These are phyloP conservation scores for Coccomyxa sp. DNA, from an alignment of 139 green algal species.

Conservation along the genomic window DNA sequence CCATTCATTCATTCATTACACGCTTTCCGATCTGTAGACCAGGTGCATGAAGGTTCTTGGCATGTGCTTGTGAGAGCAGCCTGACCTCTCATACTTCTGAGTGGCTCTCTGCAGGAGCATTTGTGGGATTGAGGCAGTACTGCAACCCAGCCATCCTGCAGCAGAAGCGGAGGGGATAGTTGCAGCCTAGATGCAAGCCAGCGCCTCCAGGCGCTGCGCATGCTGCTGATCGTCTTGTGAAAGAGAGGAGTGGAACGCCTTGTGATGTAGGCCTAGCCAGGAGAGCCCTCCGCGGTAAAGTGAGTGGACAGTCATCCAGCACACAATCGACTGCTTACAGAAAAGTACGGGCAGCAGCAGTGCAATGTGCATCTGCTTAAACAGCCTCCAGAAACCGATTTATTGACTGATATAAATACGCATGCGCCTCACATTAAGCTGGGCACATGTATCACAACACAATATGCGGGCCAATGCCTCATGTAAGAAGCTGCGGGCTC, in stretches of 20 bases:
- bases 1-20: not conserved
- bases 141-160: not conserved
- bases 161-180: not conserved
- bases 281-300: no score
- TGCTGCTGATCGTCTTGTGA: not conserved
- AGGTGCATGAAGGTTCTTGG: no score
- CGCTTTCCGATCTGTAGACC: not conserved
- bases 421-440: no score
- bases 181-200: not conserved
- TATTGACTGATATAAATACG: not conserved
- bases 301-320: not conserved
- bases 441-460: not conserved
- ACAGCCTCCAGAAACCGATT: not conserved
- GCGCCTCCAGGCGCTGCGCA: not conserved
- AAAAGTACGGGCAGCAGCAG: not conserved
- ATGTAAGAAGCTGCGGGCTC: not conserved
- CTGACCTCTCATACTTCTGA: not conserved
- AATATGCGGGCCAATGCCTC: not conserved
- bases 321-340: not conserved
- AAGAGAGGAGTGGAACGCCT: not conserved
- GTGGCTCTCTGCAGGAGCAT: constrained; percentile 18
- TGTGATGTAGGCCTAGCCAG: not conserved
- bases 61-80: not conserved
- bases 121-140: constrained; percentile 51
- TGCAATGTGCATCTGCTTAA: not conserved